A percentile compares a stretch with the other conserved stretches of the same genome.
Conservation (phyloP, 2,329 filamentous ascomycete genomes). For the Diplodia mutila region DNA sequence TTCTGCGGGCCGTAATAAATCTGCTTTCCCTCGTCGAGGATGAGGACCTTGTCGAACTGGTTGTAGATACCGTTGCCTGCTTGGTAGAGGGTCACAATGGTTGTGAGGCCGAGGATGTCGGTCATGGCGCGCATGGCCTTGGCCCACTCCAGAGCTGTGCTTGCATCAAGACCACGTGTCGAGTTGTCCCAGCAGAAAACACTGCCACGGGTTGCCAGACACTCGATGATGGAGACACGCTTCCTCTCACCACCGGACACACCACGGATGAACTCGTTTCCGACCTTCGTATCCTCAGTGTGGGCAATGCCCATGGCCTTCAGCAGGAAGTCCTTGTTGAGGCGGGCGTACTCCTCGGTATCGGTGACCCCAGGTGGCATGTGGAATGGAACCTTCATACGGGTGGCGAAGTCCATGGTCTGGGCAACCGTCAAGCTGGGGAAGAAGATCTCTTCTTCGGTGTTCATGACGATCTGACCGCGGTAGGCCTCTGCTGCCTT, state of each 20-base stretch:
- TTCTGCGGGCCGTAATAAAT: conserved; percentile 71
- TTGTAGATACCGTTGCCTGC: conserved; percentile 58
- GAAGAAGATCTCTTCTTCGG: conserved; percentile 58
- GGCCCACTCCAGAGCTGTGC: conserved; percentile 77
- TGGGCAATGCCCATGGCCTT: conserved; percentile 50
- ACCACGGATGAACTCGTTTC: conserved; percentile 69
- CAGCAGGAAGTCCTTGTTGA: conserved; percentile 60
- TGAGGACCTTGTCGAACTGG: conserved; percentile 71
- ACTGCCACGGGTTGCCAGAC: conserved; percentile 60
- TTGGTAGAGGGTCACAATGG: conserved; percentile 68
- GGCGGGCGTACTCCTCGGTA: conserved; percentile 51
- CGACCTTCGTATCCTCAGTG: conserved; percentile 67
- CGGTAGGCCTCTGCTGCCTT: conserved; percentile 53
- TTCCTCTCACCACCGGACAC: conserved; percentile 80
- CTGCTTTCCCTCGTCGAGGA: conserved; percentile 75
- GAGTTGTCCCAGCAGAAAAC: conserved; percentile 64
- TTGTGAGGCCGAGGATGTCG: conserved; percentile 72
- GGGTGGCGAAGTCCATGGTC: conserved; percentile 60
- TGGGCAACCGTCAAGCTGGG: conserved; percentile 54
- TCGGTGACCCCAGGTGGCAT: conserved; percentile 52
- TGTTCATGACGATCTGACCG: conserved; percentile 62
- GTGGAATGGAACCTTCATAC: conserved; percentile 59
- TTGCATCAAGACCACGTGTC: conserved; percentile 78
- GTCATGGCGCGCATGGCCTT: conserved; percentile 80
- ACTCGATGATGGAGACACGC: conserved; percentile 70